phyloP scores from a whole-genome alignment of 2,329 filamentous ascomycete species.

The Fusarium ambrosium region DNA sequence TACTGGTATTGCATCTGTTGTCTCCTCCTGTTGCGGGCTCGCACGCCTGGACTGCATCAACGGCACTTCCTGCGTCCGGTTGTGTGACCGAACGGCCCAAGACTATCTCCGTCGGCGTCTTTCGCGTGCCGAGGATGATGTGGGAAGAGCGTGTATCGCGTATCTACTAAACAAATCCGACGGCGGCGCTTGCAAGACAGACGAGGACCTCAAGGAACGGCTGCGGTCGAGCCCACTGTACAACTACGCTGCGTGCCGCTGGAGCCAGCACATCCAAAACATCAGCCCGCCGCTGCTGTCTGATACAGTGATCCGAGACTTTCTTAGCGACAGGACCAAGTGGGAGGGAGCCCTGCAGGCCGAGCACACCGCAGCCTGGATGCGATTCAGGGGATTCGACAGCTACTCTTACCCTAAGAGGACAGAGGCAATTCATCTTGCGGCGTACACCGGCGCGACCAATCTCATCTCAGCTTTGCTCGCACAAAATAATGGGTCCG shows the following conservation, averaged over 20 bases:
- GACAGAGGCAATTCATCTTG: neutral
- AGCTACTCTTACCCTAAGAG: neutral
- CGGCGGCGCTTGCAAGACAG: neutral
- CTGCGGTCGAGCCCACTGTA: neutral
- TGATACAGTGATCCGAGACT: neutral
- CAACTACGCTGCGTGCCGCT: neutral
- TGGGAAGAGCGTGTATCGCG: neutral
- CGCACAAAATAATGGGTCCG: neutral
- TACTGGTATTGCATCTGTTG: neutral
- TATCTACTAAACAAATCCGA: neutral
- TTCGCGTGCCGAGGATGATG: neutral
- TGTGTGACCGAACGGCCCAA: neutral
- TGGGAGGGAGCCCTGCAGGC: neutral
- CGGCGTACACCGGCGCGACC: neutral
- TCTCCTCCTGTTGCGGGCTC: neutral
- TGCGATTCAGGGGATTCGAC: neutral
- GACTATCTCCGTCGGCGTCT: neutral
- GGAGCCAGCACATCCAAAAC: neutral
- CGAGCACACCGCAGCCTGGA: neutral
- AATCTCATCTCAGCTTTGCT: neutral
- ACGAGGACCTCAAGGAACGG: neutral
- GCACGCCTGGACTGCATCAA: neutral
- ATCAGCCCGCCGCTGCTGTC: neutral
- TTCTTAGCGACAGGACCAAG: neutral
- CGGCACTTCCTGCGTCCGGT: neutral